Evolutionary conservation across 169 alveolate genomes (phyloP).

Genomic region (Plasmodium fragile): DNA sequence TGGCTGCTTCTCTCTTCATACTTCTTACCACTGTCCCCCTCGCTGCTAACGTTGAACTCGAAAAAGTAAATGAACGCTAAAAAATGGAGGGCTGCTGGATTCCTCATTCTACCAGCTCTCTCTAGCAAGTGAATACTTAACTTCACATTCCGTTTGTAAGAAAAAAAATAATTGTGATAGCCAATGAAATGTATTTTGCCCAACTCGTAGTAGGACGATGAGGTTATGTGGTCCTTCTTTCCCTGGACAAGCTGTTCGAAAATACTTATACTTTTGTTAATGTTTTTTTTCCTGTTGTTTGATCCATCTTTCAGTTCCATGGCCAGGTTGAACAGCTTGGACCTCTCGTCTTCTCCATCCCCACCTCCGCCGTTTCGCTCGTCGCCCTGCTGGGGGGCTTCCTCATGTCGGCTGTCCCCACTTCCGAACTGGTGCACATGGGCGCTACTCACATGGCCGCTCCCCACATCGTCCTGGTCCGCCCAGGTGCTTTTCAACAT

Average conservation of each 20-base stretch:
- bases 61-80: conserved; percentile 61
- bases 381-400: background rate
- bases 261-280: conserved; percentile 35
- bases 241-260: conserved; percentile 20
- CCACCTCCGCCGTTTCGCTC: background rate
- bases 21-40: background rate
- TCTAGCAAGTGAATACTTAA: conserved; percentile 38
- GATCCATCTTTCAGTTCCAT: conserved; percentile 61
- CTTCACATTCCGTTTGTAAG: conserved; percentile 47
- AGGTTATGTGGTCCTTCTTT: conserved; percentile 33
- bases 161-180: conserved; percentile 38
- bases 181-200: conserved; percentile 70
- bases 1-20: background rate
- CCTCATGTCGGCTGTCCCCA: background rate
- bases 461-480: background rate
- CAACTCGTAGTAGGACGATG: conserved; percentile 51
- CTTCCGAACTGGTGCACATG: background rate
- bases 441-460: background rate
- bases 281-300: conserved; percentile 40
- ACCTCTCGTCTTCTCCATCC: conserved; percentile 16
- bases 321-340: conserved; percentile 23
- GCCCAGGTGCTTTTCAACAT: background rate
- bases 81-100: conserved; percentile 70
- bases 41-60: conserved; percentile 9
- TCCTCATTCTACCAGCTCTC: conserved; percentile 41